Evolutionary conservation across 257 asterid species (phyloP).

Genomic region (Osmanthus fragrans): DNA sequence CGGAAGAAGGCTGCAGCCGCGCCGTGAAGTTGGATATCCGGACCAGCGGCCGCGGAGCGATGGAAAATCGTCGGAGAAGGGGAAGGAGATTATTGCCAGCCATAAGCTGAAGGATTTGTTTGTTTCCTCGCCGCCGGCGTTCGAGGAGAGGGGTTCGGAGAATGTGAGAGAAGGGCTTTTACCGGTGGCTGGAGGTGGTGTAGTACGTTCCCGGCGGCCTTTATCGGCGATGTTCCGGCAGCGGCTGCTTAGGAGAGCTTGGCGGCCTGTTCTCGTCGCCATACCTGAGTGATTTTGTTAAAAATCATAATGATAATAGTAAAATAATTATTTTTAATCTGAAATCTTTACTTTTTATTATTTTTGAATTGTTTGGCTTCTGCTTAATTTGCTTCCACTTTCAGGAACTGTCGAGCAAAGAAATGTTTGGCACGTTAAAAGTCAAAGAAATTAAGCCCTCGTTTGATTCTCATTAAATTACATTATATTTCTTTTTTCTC

Average conservation of each 20-base stretch:
- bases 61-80: constrained; percentile 22
- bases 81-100: constrained; percentile 26
- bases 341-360: no score
- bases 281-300: constrained; percentile 48
- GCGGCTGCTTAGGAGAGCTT: constrained; percentile 56
- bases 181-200: constrained; percentile 29
- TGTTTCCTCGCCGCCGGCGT: constrained; percentile 65
- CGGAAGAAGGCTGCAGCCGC: constrained; percentile 6
- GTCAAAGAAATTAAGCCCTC: no score
- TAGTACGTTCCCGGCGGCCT: constrained; percentile 45
- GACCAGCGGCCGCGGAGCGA: constrained; percentile 21
- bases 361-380: no score
- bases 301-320: background rate
- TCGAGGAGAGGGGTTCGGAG: constrained; percentile 44
- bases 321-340: background rate
- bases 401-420: no score
- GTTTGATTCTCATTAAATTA: no score
- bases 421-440: no score
- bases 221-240: constrained; percentile 58
- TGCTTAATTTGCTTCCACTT: no score
- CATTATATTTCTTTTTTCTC: no score
- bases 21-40: constrained; percentile 30
- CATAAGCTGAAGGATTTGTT: constrained; percentile 61
- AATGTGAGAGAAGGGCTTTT: constrained; percentile 38
- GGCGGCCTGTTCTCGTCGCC: constrained; percentile 64